Evolutionary conservation across 2,329 filamentous ascomycete genomes (phyloP).

Genomic region (Fusarium sarcochroum): DNA sequence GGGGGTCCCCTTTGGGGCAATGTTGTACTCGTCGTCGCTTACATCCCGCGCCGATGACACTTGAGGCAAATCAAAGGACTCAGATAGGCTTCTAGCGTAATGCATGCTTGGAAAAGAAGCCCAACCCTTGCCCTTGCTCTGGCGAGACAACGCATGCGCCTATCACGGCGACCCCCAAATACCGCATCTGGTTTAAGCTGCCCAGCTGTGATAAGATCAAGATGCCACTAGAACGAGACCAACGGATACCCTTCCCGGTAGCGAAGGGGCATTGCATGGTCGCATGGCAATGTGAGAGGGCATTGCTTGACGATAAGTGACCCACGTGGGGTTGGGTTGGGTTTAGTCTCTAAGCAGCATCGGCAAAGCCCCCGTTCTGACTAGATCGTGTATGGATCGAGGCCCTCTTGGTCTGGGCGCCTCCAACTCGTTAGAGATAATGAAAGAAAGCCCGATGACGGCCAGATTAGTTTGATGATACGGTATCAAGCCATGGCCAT

Average conservation of each 20-base stretch:
- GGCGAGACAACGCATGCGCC: slow-evolving; percentile 15
- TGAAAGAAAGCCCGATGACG: slow-evolving; percentile 13
- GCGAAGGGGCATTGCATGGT: background rate
- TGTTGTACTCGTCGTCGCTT: background rate
- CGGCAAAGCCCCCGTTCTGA: slow-evolving; percentile 29
- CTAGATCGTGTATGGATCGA: slow-evolving; percentile 7
- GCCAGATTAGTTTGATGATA: slow-evolving; percentile 15
- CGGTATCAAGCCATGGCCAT: slow-evolving; percentile 13
- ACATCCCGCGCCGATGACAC: background rate
- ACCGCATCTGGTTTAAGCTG: slow-evolving; percentile 10
- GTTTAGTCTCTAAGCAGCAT: slow-evolving; percentile 3
- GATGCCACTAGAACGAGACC: slow-evolving; percentile 13
- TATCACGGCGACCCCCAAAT: slow-evolving; percentile 1
- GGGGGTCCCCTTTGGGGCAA: background rate
- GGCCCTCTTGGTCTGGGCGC: slow-evolving; percentile 2
- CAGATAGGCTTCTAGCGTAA: slow-evolving; percentile 21
- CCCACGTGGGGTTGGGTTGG: slow-evolving; percentile 19
- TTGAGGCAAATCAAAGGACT: slow-evolving; percentile 1
- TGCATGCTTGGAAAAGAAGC: background rate
- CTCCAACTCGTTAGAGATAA: slow-evolving; percentile 7
- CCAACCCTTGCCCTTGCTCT: slow-evolving; percentile 8
- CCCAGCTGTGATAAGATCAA: slow-evolving; percentile 9
- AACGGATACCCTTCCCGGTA: slow-evolving; percentile 36
- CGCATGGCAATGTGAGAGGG: background rate
- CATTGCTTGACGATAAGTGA: slow-evolving; percentile 3